A percentile compares a stretch with the other conserved stretches of the same genome.
Conservation (phyloP, 2,329 filamentous ascomycete species). For the Exophiala alcalophila region DNA sequence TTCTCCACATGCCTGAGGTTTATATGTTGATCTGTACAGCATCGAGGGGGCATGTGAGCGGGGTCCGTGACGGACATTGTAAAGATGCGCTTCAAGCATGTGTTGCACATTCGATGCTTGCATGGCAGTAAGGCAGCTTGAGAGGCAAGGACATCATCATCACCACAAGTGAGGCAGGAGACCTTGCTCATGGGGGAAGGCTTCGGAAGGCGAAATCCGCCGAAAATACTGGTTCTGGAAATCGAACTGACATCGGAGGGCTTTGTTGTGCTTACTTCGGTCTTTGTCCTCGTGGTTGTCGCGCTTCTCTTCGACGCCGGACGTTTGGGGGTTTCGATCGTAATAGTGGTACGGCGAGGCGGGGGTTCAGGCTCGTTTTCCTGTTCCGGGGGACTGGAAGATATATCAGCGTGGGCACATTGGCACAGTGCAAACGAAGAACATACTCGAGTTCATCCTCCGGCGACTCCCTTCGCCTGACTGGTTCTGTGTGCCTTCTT, state of each 20-base stretch:
- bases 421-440: background rate
- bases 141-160: conserved; percentile 61
- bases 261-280: conserved; percentile 10
- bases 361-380: conserved; percentile 3
- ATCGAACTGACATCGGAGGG: conserved; percentile 7
- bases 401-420: background rate
- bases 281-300: conserved; percentile 15
- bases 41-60: conserved; percentile 79
- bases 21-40: conserved; percentile 72
- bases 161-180: conserved; percentile 69
- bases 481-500: conserved; percentile 24
- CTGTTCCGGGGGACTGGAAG: conserved; percentile 1
- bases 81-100: conserved; percentile 72
- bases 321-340: conserved; percentile 11
- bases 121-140: conserved; percentile 71
- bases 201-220: conserved; percentile 18
- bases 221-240: conserved; percentile 12
- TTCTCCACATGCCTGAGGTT: conserved; percentile 71
- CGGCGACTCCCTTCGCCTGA: conserved; percentile 3
- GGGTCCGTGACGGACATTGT: conserved; percentile 72
- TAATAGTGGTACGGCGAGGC: background rate
- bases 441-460: conserved; percentile 12
- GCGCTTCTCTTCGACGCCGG: conserved; percentile 22
- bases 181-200: conserved; percentile 48
- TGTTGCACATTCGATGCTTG: conserved; percentile 75